Base-by-base conservation (phyloP, 2,329 filamentous ascomycete genomes). In the Fusarium annulatum region DNA sequence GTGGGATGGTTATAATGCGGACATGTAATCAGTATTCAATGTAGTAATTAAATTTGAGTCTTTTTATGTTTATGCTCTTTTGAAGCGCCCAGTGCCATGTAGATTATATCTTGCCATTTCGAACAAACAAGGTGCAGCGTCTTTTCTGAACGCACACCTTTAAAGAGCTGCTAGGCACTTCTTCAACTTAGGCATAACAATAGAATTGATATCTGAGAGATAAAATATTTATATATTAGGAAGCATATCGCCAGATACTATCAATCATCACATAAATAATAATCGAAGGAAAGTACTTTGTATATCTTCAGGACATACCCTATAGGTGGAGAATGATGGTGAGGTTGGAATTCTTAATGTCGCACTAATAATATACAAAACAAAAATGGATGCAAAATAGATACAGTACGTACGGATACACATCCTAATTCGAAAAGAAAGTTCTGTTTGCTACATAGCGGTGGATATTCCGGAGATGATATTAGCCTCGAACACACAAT, bases 21-120 rank as follows among this genome's bases (percentile, higher is more conserved):
- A 38, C 26, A 38, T 67, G 51, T 70, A 62, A 72, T 57, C 11
- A 66, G 53, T 69, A 74, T 65, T 43, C 45, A 61, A 63, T 48
- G 28, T 57, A 64, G 57, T 64, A 73, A 65, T 71, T 34, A 68
- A 48, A 34, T 46, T 61, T 68, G 55, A 62, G 36, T 41, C 21
- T 39, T 33, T 60, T 28, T 48, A 53, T 55, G 28, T 14, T 18
- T 2, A 12, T 8, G 1, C 23, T 21, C 46, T 6, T 10, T 36
- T 18, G 5, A 46, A 19, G 9, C 39, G 33, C 18, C n/a, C 18
- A 14, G 4, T 56, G 10, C 5, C 8, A 7, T 10, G 18, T 36
- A 2, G 9, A 19, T 26, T 38, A 12, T 11, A 39, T 9, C 30
- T 4, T 26, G 26, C 23, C 36, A 8, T 19, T n/a, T 10, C 19